Base-by-base conservation (phyloP, 176 grass and related monocot genomes). In the Luzula sylvatica region DNA sequence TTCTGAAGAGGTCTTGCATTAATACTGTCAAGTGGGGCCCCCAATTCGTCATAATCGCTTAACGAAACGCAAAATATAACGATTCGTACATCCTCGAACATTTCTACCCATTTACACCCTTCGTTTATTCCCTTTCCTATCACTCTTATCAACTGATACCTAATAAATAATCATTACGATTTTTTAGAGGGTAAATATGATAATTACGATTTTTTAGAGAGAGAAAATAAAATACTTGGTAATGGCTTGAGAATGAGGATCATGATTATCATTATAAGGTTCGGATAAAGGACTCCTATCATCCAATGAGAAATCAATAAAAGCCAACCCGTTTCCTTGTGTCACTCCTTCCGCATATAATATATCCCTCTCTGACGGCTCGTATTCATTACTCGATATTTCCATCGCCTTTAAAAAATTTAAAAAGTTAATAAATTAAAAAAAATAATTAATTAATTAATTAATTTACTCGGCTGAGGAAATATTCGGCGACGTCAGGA, bases 61-160 rank as follows among this genome's bases (percentile, higher is more conserved):
- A 96, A 75, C 5, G 84, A 44, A 25, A 96, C 55, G 0, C 74
- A 89, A 74, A 96, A 96, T 55, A 96, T 89, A 39, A 96, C 85
- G 29, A 75, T 62, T 8, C 74, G 65, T 20, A 96, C 92, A 71
- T 96, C 92, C 65, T 96, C 90, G 56, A 96, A 96, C 92, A 96
- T 96, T 59, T 96, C 92, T 15, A 96, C 85, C 92, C 85, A 96
- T 54, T 96, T 96, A 58, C 92, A 96, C 38, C 92, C 85, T 41
- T 96, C 67, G 17, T 62, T 86, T 50, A 96, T 80, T 48, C 92
- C 92, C 77, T 89, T 89, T 26, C 64, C 74, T 0, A 74, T 96
- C 50, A 89, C 78, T 53, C 85, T 73, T 28, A 89, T 96, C 50
- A 96, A 66, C 71, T 89, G 92, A 70, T 86, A 89, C 67, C 92